phyloP scores from a whole-genome alignment of 116 monocot species.

The Phalaenopsis hybrid region DNA sequence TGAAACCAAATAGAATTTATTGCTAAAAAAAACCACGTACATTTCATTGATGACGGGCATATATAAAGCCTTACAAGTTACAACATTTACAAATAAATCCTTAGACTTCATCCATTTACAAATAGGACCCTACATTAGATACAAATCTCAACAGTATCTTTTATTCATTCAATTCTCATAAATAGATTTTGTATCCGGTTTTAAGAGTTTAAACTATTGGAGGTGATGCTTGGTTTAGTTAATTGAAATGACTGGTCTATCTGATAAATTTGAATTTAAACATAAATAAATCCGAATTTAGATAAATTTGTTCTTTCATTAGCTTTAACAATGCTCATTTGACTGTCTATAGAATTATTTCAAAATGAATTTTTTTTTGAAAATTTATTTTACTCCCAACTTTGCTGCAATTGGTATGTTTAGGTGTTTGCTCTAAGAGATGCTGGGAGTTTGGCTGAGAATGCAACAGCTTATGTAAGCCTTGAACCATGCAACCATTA shows the following conservation, averaged over 20 bases:
- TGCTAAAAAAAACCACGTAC: too few relatives aligned
- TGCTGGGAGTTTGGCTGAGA: conserved; percentile 66
- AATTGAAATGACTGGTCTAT: not conserved
- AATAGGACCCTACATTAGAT: too few relatives aligned
- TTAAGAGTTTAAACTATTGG: not conserved
- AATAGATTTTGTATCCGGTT: not conserved
- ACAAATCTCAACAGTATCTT: not conserved
- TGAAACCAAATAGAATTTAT: too few relatives aligned
- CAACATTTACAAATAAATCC: too few relatives aligned
- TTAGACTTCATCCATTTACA: too few relatives aligned
- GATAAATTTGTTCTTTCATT: not conserved
- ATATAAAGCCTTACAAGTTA: too few relatives aligned
- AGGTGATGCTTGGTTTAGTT: not conserved
- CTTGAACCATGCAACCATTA: conserved; percentile 94
- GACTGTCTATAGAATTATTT: not conserved
- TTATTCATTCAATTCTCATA: not conserved
- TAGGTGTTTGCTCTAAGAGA: conserved; percentile 84
- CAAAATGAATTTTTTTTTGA: not conserved
- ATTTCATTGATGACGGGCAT: too few relatives aligned
- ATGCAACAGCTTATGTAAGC: conserved; percentile 85
- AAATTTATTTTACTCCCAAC: not conserved
- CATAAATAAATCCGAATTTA: not conserved
- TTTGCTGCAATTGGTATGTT: not conserved
- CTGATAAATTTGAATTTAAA: not conserved
- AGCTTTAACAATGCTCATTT: not conserved